Percentiles rank a stretch among this genome's conserved stretches.
Evolutionary conservation across 495 filamentous ascomycete species (phyloP).

Genomic region (Hypomontagnella submonticulosa): DNA sequence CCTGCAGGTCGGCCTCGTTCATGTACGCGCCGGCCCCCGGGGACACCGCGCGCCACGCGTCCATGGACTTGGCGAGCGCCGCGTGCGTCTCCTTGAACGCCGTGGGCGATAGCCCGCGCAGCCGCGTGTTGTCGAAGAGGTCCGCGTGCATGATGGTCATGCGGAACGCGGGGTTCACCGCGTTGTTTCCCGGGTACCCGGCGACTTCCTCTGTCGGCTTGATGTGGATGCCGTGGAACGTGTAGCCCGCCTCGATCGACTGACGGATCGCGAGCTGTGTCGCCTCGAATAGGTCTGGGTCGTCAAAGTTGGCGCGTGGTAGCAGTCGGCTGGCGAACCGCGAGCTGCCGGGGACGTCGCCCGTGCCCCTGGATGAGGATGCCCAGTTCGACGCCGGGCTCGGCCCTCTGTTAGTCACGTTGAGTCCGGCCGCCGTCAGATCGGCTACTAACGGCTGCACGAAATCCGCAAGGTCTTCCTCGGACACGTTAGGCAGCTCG

Average conservation of each 20-base stretch:
- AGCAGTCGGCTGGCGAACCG: slow-evolving; percentile 62
- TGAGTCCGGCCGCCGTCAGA: slow-evolving; percentile 46
- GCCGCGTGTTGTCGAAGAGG: slow-evolving; percentile 31
- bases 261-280: slow-evolving; percentile 54
- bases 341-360: slow-evolving; percentile 39
- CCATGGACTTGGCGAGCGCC: slow-evolving; percentile 30
- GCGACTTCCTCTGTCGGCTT: slow-evolving; percentile 38
- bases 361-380: slow-evolving; percentile 19
- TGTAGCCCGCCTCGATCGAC: slow-evolving; percentile 52
- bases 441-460: slow-evolving; percentile 59
- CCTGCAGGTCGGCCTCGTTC: slow-evolving; percentile 67
- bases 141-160: slow-evolving; percentile 62
- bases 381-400: slow-evolving; percentile 41
- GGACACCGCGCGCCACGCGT: slow-evolving; percentile 46
- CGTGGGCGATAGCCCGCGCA: slow-evolving; percentile 28
- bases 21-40: slow-evolving; percentile 58
- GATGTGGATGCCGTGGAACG: slow-evolving; percentile 53
- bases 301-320: slow-evolving; percentile 57
- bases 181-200: slow-evolving; percentile 51
- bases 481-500: slow-evolving; percentile 47
- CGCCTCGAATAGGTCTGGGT: slow-evolving; percentile 45
- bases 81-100: slow-evolving; percentile 35
- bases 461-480: slow-evolving; percentile 50
- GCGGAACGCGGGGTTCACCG: slow-evolving; percentile 63
- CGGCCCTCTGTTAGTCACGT: slow-evolving; percentile 35